Percentiles rank a stretch among this genome's conserved stretches.
phyloP scores from a whole-genome alignment of 495 filamentous ascomycete genomes.

The Talaromyces liani region DNA sequence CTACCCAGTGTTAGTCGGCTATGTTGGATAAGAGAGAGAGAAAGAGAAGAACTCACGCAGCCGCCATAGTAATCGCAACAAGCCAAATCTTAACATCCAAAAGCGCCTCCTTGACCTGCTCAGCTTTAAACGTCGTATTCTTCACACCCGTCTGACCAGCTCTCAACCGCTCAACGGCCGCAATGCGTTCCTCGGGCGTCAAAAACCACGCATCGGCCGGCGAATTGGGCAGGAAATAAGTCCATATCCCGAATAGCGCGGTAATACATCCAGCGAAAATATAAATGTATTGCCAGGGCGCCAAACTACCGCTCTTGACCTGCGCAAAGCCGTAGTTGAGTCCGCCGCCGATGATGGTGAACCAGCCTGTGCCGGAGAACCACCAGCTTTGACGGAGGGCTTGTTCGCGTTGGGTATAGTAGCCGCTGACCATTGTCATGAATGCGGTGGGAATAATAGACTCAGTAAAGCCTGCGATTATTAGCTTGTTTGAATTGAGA shows the following conservation, averaged over 20 bases:
- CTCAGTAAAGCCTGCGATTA: conserved; percentile 50
- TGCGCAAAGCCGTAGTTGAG: conserved; percentile 67
- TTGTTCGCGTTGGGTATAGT: conserved; percentile 64
- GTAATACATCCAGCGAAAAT: conserved; percentile 57
- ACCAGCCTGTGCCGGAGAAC: conserved; percentile 59
- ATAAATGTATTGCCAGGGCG: conserved; percentile 63
- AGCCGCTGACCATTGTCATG: conserved; percentile 57
- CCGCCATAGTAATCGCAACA: conserved; percentile 49
- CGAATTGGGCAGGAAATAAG: conserved; percentile 48
- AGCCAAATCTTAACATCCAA: conserved; percentile 46
- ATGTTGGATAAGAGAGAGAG: background rate
- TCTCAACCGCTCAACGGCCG: conserved; percentile 46
- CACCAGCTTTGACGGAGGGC: conserved; percentile 61
- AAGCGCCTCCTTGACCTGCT: conserved; percentile 41
- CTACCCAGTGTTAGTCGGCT: conserved; percentile 13
- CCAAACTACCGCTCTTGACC: conserved; percentile 46
- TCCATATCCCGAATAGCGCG: conserved; percentile 56
- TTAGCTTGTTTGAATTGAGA: conserved; percentile 3
- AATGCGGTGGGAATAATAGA: conserved; percentile 61
- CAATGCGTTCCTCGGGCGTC: conserved; percentile 39
- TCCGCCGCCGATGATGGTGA: conserved; percentile 59
- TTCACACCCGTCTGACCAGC: conserved; percentile 46
- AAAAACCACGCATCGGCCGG: conserved; percentile 48
- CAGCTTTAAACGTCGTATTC: conserved; percentile 42
- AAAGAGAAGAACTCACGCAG: conserved; percentile 30